Base-by-base conservation (phyloP, 2,329 filamentous ascomycete species). In the Colletotrichum sp. region DNA sequence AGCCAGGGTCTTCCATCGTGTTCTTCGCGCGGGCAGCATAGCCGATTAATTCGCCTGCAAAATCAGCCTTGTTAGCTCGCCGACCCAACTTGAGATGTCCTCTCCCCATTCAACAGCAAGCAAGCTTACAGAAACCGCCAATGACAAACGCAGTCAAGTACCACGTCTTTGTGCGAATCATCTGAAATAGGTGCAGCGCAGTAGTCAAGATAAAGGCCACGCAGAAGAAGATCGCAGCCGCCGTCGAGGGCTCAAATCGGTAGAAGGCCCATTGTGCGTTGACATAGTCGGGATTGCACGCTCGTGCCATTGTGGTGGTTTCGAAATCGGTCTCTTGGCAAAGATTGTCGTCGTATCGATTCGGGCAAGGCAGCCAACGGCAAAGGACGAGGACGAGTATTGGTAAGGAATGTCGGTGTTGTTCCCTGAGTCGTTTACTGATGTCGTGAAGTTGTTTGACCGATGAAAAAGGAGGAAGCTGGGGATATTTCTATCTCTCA, bases 1-100 rank as follows among this genome's bases (percentile, higher is more conserved):
- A 84, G 13, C 73, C 70, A n/a, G 73, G 70, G 2, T 76, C 15
- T 16, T 76, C 71, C 21, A 60, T 16, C 6, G 75, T 67, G 55
- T 69, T 71, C 38, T 74, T 70, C 26, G 67, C 56, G 16, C 75
- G 62, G 5, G 60, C 38, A 10, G 65, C 68, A 26, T 77, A 77
- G 32, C 74, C 76, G 32, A 77, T 43, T 2, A 74, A 28, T 21
- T 76, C 73, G 34, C 73, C 70, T 73, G 21, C 78, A 24, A 5
- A 4, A n/a, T n/a, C 30, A 30, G 4, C 21, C 10, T n/a, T 8
- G 12, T 67, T 16, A 70, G 58, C 52, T 38, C 8, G 52, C 43
- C 8, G 24, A 48, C 4, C 6, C 6, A 13, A 12, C 43, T 48
- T 10, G n/a, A 48, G 4, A 48, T 21, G n/a, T 13, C 12, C n/a